A percentile compares a stretch with the other conserved stretches of the same genome.
Conservation (phyloP, 1,139 yeast genomes). For the Yamadazyma dushanensis region DNA sequence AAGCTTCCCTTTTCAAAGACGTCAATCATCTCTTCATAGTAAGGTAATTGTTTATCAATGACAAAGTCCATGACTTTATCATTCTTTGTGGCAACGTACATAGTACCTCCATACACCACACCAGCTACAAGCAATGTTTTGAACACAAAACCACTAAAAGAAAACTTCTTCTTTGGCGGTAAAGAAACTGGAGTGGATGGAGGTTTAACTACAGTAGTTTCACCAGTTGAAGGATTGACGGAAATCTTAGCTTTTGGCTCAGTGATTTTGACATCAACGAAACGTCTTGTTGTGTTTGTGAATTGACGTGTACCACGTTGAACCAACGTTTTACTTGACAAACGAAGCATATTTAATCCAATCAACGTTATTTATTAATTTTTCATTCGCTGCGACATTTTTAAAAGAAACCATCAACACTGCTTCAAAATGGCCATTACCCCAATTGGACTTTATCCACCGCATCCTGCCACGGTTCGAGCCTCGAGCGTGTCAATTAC, state of each 20-base stretch:
- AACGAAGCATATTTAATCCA: slow-evolving; percentile 9
- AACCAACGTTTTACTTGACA: slow-evolving; percentile 1
- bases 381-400: background rate
- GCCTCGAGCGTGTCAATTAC: slow-evolving; percentile 73
- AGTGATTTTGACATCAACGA: background rate
- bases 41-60: slow-evolving; percentile 47
- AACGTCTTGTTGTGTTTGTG: slow-evolving; percentile 1
- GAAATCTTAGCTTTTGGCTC: slow-evolving; percentile 3
- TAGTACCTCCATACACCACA: slow-evolving; percentile 39
- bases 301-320: slow-evolving; percentile 4
- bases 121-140: slow-evolving; percentile 31
- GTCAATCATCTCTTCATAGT: slow-evolving; percentile 43
- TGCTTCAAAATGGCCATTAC: background rate
- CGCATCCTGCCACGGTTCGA: slow-evolving; percentile 75
- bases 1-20: slow-evolving; percentile 39
- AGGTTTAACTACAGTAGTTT: slow-evolving; percentile 5
- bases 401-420: background rate
- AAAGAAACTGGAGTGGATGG: slow-evolving; percentile 10
- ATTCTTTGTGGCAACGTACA: slow-evolving; percentile 46
- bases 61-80: slow-evolving; percentile 49
- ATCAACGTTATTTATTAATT: slow-evolving; percentile 7
- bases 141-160: slow-evolving; percentile 34
- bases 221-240: slow-evolving; percentile 4
- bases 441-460: slow-evolving; percentile 41
- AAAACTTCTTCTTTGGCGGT: slow-evolving; percentile 25